A percentile compares a stretch with the other conserved stretches of the same genome.
phyloP scores from a whole-genome alignment of 305 asterid genomes.

The Solanum hybrid region DNA sequence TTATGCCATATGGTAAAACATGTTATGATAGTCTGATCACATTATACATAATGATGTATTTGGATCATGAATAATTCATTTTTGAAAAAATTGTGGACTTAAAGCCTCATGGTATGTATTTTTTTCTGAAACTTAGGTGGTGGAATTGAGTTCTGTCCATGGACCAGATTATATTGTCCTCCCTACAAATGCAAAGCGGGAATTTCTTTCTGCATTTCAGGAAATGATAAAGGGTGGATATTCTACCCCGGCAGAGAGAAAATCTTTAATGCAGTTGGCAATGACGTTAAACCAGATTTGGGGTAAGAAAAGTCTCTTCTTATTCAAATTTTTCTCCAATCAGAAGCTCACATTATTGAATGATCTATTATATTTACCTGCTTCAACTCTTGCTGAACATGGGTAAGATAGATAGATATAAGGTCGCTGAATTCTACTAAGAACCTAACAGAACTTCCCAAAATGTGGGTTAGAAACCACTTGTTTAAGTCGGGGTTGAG shows the following conservation, averaged over 20 bases:
- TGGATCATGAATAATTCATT: neutral
- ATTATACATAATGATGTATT: neutral
- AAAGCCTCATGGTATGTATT: neutral
- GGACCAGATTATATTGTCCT: constrained; percentile 49
- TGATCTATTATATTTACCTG: neutral
- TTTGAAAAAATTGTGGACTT: neutral
- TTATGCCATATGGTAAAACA: neutral
- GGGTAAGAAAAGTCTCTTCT: constrained; percentile 37
- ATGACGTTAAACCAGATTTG: constrained; percentile 50
- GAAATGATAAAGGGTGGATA: constrained; percentile 45
- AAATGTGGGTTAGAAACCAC: neutral
- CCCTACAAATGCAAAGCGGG: constrained; percentile 58
- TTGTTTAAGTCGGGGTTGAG: neutral
- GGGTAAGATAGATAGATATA: neutral
- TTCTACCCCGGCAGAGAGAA: constrained; percentile 52
- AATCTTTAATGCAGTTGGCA: constrained; percentile 51
- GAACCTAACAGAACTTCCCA: neutral
- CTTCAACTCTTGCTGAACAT: neutral
- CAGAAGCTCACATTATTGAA: neutral
- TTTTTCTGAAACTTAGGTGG: constrained; percentile 38
- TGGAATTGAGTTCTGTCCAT: constrained; percentile 48
- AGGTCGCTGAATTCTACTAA: neutral
- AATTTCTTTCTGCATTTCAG: constrained; percentile 49
- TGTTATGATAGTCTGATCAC: neutral
- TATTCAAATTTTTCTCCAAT: neutral